phyloP scores from a whole-genome alignment of 2,329 filamentous ascomycete genomes.

The Aspergillus spinulosporus region DNA sequence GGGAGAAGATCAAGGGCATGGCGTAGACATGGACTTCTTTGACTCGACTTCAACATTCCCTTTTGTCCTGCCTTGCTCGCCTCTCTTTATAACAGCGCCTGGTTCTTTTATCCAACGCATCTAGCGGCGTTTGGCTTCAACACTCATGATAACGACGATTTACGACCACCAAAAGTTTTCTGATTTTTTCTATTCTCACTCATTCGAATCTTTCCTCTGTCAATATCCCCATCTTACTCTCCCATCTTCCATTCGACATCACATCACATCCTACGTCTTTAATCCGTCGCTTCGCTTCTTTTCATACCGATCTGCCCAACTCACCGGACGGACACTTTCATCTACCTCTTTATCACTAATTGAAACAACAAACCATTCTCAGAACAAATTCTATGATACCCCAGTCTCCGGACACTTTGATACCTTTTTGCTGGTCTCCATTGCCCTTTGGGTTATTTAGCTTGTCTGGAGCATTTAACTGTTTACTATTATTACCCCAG shows the following conservation, averaged over 20 bases:
- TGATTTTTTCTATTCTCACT: slow-evolving; percentile 12
- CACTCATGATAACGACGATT: slow-evolving; percentile 24
- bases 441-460: neutral
- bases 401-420: neutral
- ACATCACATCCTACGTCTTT: slow-evolving; percentile 6
- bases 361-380: neutral
- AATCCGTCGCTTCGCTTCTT: slow-evolving; percentile 10
- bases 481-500: neutral
- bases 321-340: neutral
- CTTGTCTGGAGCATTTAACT: neutral
- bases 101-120: neutral
- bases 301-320: slow-evolving; percentile 23
- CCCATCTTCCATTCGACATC: neutral
- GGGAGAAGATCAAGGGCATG: slow-evolving; percentile 42
- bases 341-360: neutral
- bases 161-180: slow-evolving; percentile 25
- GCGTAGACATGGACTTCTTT: slow-evolving; percentile 25
- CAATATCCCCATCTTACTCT: slow-evolving; percentile 1
- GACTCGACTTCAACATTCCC: neutral
- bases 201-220: slow-evolving; percentile 13
- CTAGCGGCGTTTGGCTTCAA: slow-evolving; percentile 13
- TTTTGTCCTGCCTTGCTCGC: neutral
- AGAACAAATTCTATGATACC: slow-evolving; percentile 9
- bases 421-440: neutral
- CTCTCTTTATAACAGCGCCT: slow-evolving; percentile 5